Percentiles rank a stretch among this genome's conserved stretches.
Conservation (phyloP, 148 eudicot species). For the Amaranthus palmeri region DNA sequence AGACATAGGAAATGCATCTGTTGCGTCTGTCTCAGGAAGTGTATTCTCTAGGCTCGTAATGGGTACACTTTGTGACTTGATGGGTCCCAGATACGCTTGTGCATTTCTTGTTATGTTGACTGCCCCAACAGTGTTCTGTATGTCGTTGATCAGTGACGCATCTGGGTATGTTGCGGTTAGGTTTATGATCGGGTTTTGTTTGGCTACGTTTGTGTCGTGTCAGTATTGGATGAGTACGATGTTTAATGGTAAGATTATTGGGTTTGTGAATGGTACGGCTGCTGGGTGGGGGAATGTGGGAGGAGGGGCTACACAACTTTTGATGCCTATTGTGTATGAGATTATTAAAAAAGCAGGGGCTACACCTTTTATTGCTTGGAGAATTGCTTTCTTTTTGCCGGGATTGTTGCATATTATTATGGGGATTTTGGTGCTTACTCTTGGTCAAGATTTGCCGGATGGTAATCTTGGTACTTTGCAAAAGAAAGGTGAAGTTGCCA, state of each 20-base stretch:
- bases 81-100: conserved; percentile 38
- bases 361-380: conserved; percentile 45
- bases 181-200: conserved; percentile 43
- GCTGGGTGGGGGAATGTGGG: conserved; percentile 72
- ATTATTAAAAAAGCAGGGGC: conserved; percentile 28
- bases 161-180: conserved; percentile 34
- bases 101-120: conserved; percentile 34
- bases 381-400: conserved; percentile 53
- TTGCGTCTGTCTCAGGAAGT: conserved; percentile 38
- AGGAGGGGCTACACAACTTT: conserved; percentile 48
- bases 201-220: conserved; percentile 43
- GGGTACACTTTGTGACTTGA: conserved; percentile 41
- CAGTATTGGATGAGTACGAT: conserved; percentile 62
- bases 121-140: conserved; percentile 38
- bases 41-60: conserved; percentile 36
- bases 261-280: conserved; percentile 45
- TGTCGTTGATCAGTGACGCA: conserved; percentile 30
- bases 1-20: conserved; percentile 38
- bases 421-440: conserved; percentile 39
- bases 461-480: conserved; percentile 40
- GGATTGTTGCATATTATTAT: conserved; percentile 36
- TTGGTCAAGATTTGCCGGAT: conserved; percentile 63
- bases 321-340: conserved; percentile 47
- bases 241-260: conserved; percentile 44
- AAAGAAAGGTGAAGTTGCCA: conserved; percentile 36